Evolutionary conservation across 1,284 basidiomycete species (phyloP).

Genomic region (Sanghuangporus weigelae): DNA sequence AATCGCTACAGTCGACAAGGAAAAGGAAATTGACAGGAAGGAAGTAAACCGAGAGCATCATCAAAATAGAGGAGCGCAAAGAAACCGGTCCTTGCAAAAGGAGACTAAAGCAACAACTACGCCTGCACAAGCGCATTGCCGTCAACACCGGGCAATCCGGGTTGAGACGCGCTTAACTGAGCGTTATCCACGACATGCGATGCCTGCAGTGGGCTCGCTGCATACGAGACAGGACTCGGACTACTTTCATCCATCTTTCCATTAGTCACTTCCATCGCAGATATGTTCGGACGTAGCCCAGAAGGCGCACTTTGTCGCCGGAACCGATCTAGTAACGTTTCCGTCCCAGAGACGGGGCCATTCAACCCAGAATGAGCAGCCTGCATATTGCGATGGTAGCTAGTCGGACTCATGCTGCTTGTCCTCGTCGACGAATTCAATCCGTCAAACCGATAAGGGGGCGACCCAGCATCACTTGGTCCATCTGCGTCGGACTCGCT

Average conservation of each 20-base stretch:
- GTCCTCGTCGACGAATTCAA: not conserved
- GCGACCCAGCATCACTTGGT: not conserved
- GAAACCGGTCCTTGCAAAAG: not conserved
- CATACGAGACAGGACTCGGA: slow-evolving; percentile 6
- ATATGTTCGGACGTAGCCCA: not conserved
- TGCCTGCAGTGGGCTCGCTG: slow-evolving; percentile 3
- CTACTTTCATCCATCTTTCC: not conserved
- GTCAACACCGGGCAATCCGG: not conserved
- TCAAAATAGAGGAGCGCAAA: not conserved
- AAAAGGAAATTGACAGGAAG: not conserved
- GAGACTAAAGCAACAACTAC: not conserved
- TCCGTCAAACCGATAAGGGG: not conserved
- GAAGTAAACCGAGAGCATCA: not conserved
- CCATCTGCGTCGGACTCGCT: slow-evolving; percentile 13
- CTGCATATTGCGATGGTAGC: slow-evolving; percentile 6
- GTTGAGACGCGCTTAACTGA: not conserved
- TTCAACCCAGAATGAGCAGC: not conserved
- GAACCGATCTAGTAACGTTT: slow-evolving; percentile 11
- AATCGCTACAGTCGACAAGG: not conserved
- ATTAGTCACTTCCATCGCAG: not conserved
- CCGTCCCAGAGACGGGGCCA: not conserved
- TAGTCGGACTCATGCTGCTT: not conserved
- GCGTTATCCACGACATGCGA: not conserved
- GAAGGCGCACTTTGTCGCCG: slow-evolving; percentile 16
- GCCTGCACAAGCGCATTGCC: not conserved